Base-by-base conservation (phyloP, 345 rosid genomes). In the Populus alba region DNA sequence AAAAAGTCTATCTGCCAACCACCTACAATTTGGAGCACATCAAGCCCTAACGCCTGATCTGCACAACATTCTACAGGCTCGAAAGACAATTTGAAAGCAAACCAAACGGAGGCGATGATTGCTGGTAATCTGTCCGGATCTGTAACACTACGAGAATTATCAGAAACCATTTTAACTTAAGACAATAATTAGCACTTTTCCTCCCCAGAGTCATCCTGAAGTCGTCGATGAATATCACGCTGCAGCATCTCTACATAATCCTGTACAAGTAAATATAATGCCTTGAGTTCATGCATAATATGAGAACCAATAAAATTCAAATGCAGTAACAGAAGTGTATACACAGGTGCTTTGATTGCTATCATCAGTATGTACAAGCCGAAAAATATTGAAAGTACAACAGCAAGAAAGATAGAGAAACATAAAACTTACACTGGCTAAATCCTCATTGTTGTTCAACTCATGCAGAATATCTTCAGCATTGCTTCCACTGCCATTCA, bases 201-300 rank as follows among this genome's bases (percentile, higher is more conserved):
- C 39, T 35, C 66, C 27, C 80, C 75, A 20, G 76, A 81, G 80
- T 86, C 77, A 43, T 79, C 84, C 78, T 85, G 75, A 76, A 90
- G 68, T 59, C 87, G 80, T 16, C 31, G 87, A 45, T 45, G 53
- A 45, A 94, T 29, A 72, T 92, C 95, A 22, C 62, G 88, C 79
- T 73, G 85, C 69, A 94, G 86, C 83, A 91, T 75, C 85, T 90
- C 89, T 0, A 79, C 76, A 70, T 94, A 92, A 73, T 92, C 97
- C 98, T 94, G 92, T 79, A 79, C 33, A 71, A 18, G 70, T 22
- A 35, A 61, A 65, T 10, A 59, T 23, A 33, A 1, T 7, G 29
- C 20, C 39, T 3, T 74, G 41, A 63, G 29, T 27, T 55, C 3
- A 8, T 12, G 47, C 22, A 37, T 41, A 75, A 5, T 25, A 68